Evolutionary conservation across 192 early-diverging fungal species (phyloP).

Genomic region (Blastocladiella britannica): DNA sequence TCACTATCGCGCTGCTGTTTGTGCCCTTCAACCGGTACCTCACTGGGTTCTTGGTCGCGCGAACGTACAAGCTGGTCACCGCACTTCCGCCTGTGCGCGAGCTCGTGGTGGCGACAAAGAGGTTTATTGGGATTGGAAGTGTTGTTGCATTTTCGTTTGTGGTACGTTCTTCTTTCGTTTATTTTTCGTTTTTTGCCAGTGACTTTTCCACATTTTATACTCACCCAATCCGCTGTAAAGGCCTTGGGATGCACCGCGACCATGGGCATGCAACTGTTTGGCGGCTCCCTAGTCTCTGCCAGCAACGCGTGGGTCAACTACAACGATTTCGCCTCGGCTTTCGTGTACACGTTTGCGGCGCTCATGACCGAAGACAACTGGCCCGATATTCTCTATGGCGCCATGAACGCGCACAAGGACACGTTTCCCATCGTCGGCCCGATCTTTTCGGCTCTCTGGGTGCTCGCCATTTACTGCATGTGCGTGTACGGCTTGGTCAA

Average conservation of each 20-base stretch:
- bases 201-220: too few species aligned
- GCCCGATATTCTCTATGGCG: too few species aligned
- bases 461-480: neutral
- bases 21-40: neutral
- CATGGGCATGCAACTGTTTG: neutral
- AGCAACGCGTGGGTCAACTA: neutral
- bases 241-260: too few species aligned
- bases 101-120: neutral
- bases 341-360: neutral
- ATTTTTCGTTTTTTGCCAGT: too few species aligned
- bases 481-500: neutral
- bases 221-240: too few species aligned
- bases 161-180: too few species aligned
- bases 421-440: neutral
- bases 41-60: neutral
- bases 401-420: too few species aligned
- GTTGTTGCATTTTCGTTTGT: too few species aligned
- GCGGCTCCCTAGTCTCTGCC: neutral
- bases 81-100: neutral
- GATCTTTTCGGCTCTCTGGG: neutral
- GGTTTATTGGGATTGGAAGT: neutral
- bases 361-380: neutral
- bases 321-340: neutral
- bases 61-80: neutral
- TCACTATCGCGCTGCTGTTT: neutral